Conservation (phyloP, 2,329 filamentous ascomycete genomes). For the Rhytidhysteron rufulum region DNA sequence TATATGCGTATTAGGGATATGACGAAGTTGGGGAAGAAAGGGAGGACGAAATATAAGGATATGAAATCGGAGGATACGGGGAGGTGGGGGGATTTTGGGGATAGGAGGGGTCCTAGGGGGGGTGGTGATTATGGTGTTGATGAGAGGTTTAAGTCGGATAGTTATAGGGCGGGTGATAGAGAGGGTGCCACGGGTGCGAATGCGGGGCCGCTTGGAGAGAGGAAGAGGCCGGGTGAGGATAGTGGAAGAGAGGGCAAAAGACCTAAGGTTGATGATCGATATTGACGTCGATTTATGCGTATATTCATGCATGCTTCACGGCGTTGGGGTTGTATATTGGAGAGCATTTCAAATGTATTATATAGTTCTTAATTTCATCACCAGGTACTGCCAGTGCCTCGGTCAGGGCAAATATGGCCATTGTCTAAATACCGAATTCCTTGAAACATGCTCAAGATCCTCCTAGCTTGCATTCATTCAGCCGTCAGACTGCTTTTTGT, state of each 20-base stretch:
- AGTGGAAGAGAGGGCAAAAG: constrained; percentile 43
- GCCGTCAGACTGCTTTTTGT: too few relatives aligned
- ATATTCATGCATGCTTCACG: too few relatives aligned
- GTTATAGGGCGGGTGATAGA: constrained; percentile 35
- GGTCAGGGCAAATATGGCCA: too few relatives aligned
- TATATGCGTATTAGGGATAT: constrained; percentile 91
- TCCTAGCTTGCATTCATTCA: too few relatives aligned
- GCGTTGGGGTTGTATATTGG: too few relatives aligned
- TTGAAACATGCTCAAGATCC: too few relatives aligned
- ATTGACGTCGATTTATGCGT: not conserved
- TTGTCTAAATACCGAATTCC: too few relatives aligned
- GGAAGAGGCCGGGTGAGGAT: constrained; percentile 45
- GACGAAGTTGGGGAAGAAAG: constrained; percentile 90
- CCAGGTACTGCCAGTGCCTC: too few relatives aligned
- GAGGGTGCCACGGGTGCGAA: constrained; percentile 63
- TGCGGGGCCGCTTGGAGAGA: constrained; percentile 64
- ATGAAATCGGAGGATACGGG: constrained; percentile 89
- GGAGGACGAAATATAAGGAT: constrained; percentile 84
- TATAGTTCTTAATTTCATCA: too few relatives aligned
- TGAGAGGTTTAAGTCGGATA: constrained; percentile 66
- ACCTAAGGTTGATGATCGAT: constrained; percentile 31
- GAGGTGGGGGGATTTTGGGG: constrained; percentile 67
- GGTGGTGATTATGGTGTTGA: constrained; percentile 50
- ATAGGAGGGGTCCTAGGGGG: constrained; percentile 36
- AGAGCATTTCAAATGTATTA: too few relatives aligned